Conservation (phyloP, 768 basidiomycete species). For the Naganishia antarctica region DNA sequence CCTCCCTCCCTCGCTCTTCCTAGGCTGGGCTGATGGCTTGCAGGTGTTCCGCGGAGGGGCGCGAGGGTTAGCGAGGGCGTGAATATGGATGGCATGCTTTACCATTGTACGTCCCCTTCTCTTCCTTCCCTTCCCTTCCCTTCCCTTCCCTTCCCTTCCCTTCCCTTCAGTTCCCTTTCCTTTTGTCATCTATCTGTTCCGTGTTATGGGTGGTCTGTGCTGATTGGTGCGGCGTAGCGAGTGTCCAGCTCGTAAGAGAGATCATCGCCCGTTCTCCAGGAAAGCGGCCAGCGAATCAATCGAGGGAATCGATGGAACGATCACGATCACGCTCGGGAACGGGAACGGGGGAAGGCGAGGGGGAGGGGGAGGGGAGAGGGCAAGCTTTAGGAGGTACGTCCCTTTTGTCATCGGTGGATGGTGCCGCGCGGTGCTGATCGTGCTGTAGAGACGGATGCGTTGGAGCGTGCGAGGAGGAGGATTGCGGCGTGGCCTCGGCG, state of each 20-base stretch:
- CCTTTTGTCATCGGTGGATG: no score
- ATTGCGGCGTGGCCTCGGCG: no score
- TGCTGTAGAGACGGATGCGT: no score
- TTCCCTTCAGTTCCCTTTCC: no score
- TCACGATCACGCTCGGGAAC: not conserved
- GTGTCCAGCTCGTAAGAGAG: conserved; percentile 15
- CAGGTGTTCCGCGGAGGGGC: not conserved
- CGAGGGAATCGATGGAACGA: not conserved
- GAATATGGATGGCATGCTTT: conserved; percentile 9
- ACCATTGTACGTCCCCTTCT: not conserved
- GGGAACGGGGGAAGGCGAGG: no score
- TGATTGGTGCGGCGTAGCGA: not conserved
- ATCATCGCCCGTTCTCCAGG: conserved; percentile 6
- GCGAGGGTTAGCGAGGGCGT: conserved; percentile 17
- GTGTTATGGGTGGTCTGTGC: not conserved
- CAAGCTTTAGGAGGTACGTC: no score
- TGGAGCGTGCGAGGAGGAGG: no score
- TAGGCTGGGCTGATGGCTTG: not conserved
- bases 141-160: not conserved
- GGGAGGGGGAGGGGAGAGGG: no score
- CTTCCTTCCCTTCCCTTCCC: not conserved
- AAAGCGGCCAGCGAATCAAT: no score
- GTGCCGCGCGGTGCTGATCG: no score
- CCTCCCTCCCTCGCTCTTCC: not conserved
- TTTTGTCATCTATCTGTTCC: no score